Conservation (phyloP, 352 stramenopile species). For the Pythium folliculosum region DNA sequence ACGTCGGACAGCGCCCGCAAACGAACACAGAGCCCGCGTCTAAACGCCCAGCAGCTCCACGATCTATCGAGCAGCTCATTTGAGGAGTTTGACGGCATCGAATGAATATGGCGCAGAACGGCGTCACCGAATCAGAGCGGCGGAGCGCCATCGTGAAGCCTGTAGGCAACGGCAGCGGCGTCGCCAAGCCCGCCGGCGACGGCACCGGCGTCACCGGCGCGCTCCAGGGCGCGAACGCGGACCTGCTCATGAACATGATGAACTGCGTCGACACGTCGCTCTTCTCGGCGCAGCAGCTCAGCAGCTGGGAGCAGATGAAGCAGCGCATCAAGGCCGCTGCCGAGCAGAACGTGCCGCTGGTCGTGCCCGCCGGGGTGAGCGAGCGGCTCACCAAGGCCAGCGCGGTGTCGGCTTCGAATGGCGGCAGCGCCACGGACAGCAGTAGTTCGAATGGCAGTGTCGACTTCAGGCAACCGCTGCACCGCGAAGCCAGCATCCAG, state of each 20-base stretch:
- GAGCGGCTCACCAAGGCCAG: constrained; percentile 27
- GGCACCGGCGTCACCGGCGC: constrained; percentile 2
- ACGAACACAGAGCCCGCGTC: too few species aligned
- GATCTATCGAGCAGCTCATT: background rate
- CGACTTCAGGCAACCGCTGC: constrained; percentile 56
- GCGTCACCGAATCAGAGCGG: constrained; percentile 8
- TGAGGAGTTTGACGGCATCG: too few species aligned
- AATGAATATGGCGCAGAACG: constrained; percentile 33
- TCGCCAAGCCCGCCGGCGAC: background rate
- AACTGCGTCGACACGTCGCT: constrained; percentile 83
- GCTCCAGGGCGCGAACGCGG: constrained; percentile 56
- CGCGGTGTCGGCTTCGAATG: background rate
- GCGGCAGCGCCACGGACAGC: background rate
- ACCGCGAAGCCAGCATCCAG: constrained; percentile 76
- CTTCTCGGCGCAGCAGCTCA: constrained; percentile 69
- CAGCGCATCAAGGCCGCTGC: constrained; percentile 52
- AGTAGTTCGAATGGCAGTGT: constrained; percentile 15
- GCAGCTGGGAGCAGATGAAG: constrained; percentile 85
- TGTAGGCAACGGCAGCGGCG: background rate
- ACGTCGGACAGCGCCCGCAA: background rate
- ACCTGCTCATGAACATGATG: constrained; percentile 85
- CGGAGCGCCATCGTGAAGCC: background rate
- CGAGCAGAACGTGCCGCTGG: constrained; percentile 40
- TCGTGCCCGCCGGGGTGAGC: constrained; percentile 17
- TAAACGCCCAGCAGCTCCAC: background rate